These are phyloP conservation scores for Cornus kousa DNA, from an alignment of 148 eudicot genomes.

Conservation along the genomic window DNA sequence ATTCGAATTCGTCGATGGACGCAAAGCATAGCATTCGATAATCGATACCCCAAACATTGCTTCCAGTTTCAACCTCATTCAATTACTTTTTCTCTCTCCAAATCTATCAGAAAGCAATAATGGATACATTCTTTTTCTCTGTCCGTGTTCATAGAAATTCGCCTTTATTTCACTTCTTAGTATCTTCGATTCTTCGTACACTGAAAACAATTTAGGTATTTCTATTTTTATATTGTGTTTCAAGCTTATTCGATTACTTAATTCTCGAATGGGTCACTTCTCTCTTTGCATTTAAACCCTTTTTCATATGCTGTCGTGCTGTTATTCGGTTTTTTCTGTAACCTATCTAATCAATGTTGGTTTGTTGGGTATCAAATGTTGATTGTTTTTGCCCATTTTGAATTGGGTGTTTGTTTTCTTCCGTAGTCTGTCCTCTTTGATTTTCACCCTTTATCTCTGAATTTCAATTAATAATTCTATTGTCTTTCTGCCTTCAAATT, in stretches of 20 bases:
- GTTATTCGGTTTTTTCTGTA: not conserved
- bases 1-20: not conserved
- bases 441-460: not conserved
- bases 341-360: not conserved
- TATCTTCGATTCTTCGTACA: not conserved
- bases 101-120: not conserved
- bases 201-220: no score
- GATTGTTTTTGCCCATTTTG: not conserved
- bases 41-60: slow-evolving; percentile 5
- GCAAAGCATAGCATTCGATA: slow-evolving; percentile 14
- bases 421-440: not conserved
- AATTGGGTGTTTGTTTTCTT: not conserved
- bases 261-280: not conserved
- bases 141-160: not conserved
- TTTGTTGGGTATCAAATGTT: not conserved
- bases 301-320: not conserved
- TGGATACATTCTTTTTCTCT: not conserved
- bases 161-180: not conserved
- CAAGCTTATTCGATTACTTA: not conserved
- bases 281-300: not conserved
- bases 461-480: not conserved
- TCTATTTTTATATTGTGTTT: not conserved
- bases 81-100: not conserved
- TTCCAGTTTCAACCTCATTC: not conserved
- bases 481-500: not conserved